Evolutionary conservation across 768 basidiomycete genomes (phyloP), one percentile per base, ranked within the genome.

Genomic region (Dioszegia hungarica): DNA sequence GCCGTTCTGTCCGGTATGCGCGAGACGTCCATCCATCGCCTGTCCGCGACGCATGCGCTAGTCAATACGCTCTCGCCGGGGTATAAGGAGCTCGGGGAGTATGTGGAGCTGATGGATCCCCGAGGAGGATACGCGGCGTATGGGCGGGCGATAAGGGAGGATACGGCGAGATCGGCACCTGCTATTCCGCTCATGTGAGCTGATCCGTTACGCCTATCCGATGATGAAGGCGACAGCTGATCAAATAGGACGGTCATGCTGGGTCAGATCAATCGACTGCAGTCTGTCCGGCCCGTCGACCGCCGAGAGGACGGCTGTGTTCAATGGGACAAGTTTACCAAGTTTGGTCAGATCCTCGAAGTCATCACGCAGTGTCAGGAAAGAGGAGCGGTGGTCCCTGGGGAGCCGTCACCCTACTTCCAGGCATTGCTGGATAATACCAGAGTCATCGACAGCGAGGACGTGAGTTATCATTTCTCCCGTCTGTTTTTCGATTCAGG

Each of bases 271-370:
- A 85, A 85, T 33, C 56, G 67, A 60, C 83, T 90, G 8, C 86
- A 95, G 62, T 89, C 90, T 77, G 87, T 85, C 56, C 92, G 94
- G 59, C 79, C 80, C 2, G 89, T 93, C 64, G 81, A 83, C 60
- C 82, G 83, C 60, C 78, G 84, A 6, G 86, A 89, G 66, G 79
- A 84, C 3, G 79, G 74, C 37, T 84, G 85, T 70, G 88, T 97
- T 52, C 91, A 97, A 68, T 98, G 94, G 94, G 89, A 86, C 25
- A 98, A 98, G 77, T 95, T 88, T 77, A 87, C 86, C 63, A 86
- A 90, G 83, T 87, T 97, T 79, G 92, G 87, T 28, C 82, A 85
- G 58, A 90, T 92, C 67, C 84, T 94, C 54, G 82, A 83, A 48
- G 84, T 82, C 66, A 87, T 91, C 5, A 81, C 82, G 0, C 83